These are phyloP conservation scores for Ilyonectria mors-panacis DNA, from an alignment of 2,329 filamentous ascomycete species.

Conservation along the genomic window DNA sequence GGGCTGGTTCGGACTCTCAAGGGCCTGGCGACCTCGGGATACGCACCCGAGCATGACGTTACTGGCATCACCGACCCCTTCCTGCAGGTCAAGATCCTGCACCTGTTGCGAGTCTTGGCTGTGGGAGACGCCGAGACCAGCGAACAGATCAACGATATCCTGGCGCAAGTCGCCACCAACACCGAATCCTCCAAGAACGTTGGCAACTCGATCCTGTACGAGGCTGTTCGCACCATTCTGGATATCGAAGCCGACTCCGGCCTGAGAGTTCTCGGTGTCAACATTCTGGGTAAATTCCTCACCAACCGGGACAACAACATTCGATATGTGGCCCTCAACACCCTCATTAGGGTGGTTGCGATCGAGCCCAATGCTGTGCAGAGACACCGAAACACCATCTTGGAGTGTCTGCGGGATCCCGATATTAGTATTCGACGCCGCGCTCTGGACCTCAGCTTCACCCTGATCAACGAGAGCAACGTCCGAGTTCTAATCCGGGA, in stretches of 20 bases:
- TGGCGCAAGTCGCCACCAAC: conserved; percentile 97
- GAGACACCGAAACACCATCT: conserved; percentile 95
- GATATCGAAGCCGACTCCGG: conserved; percentile 99
- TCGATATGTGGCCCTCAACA: conserved; percentile 97
- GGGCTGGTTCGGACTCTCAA: conserved; percentile 92
- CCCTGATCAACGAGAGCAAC: conserved; percentile 96
- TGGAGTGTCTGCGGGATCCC: conserved; percentile 95
- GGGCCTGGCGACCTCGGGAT: conserved; percentile 92
- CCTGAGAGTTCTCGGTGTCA: conserved; percentile 93
- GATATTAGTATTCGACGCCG: conserved; percentile 97
- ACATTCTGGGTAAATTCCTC: conserved; percentile 97
- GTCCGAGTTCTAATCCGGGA: conserved; percentile 95
- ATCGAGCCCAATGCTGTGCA: conserved; percentile 98
- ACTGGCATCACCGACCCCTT: conserved; percentile 99
- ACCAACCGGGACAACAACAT: conserved; percentile 99
- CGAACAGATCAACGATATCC: conserved; percentile 98
- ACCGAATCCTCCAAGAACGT: conserved; percentile 99
- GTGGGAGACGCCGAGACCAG: conserved; percentile 89
- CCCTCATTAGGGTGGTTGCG: conserved; percentile 96
- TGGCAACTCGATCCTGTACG: conserved; percentile 97
- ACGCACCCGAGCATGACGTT: conserved; percentile 97
- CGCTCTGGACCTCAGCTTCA: conserved; percentile 98
- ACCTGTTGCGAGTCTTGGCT: conserved; percentile 86
- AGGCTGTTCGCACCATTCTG: conserved; percentile 95
- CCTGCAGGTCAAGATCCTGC: conserved; percentile 95